These are phyloP conservation scores for Verticillium nonalfalfae DNA, from an alignment of 2,329 filamentous ascomycete species.

Conservation along the genomic window DNA sequence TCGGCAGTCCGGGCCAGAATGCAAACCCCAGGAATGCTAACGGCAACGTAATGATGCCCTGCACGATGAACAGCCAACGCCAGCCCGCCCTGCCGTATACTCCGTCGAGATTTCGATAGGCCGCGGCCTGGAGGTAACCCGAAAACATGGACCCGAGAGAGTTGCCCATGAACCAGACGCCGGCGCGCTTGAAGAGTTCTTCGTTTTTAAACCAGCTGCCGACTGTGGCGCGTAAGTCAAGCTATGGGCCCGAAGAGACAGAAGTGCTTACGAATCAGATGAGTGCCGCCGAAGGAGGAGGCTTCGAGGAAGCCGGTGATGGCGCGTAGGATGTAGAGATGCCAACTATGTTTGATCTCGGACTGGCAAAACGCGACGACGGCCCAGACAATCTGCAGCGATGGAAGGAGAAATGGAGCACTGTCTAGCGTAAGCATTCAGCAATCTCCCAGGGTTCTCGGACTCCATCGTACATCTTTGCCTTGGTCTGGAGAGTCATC, in stretches of 20 bases:
- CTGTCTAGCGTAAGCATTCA: constrained; percentile 6
- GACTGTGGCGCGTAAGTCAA: background rate
- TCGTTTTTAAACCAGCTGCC: constrained; percentile 20
- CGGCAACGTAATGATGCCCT: constrained; percentile 7
- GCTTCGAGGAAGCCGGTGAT: constrained; percentile 14
- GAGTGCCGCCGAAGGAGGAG: constrained; percentile 19
- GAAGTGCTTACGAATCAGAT: constrained; percentile 17
- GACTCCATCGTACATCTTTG: constrained; percentile 11
- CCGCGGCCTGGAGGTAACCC: constrained; percentile 8
- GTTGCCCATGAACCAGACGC: constrained; percentile 38
- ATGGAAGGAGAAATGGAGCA: constrained; percentile 16
- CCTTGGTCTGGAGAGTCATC: constrained; percentile 20
- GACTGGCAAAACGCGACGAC: constrained; percentile 19
- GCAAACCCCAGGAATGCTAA: constrained; percentile 4
- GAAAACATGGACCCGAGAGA: constrained; percentile 6
- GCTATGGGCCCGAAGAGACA: constrained; percentile 17
- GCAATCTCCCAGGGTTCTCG: too few species aligned
- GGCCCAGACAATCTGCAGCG: constrained; percentile 16
- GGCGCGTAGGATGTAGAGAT: constrained; percentile 16
- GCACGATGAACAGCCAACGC: constrained; percentile 11
- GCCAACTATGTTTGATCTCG: constrained; percentile 15
- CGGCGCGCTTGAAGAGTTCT: constrained; percentile 35
- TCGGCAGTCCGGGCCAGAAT: constrained; percentile 2
- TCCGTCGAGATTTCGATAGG: constrained; percentile 6
- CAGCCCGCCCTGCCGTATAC: constrained; percentile 6